Percentiles rank a stretch among this genome's conserved stretches.
Conservation (phyloP, 1,284 basidiomycete genomes). For the Melampsora larici-populina region DNA sequence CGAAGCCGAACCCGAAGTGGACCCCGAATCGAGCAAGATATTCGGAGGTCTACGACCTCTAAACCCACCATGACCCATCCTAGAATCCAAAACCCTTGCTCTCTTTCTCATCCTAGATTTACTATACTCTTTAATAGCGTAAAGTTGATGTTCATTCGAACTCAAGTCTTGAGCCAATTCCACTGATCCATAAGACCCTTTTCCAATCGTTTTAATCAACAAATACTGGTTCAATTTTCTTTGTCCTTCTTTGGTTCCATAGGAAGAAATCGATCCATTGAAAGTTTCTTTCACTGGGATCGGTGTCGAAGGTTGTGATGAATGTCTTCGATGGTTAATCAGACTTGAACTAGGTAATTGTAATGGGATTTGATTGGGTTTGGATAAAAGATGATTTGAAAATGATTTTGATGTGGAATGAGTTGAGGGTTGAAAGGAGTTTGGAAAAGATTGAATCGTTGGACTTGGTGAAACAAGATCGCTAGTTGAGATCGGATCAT, state of each 20-base stretch:
- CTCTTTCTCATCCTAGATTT: constrained; percentile 16
- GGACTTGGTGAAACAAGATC: too few relatives aligned
- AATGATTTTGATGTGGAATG: background rate
- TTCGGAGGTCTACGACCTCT: background rate
- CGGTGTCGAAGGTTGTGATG: background rate
- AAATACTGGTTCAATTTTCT: constrained; percentile 20
- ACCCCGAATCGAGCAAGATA: background rate
- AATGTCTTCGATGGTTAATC: background rate
- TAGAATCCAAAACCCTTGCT: background rate
- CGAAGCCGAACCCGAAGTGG: too few relatives aligned
- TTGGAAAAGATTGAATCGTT: background rate
- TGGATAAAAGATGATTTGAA: background rate
- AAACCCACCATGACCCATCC: background rate
- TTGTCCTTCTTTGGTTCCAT: constrained; percentile 11
- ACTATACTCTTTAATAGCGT: constrained; percentile 33
- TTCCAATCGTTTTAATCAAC: constrained; percentile 15
- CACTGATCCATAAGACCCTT: constrained; percentile 25
- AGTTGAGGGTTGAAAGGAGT: background rate
- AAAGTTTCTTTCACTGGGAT: constrained; percentile 6
- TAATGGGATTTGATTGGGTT: background rate
- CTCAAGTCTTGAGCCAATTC: constrained; percentile 18
- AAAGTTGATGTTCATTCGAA: background rate
- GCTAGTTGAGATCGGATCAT: background rate
- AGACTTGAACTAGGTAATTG: background rate
- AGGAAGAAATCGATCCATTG: constrained; percentile 3